Evolutionary conservation across 306 rosid species (phyloP).

Genomic region (Pyrus betulifolia): DNA sequence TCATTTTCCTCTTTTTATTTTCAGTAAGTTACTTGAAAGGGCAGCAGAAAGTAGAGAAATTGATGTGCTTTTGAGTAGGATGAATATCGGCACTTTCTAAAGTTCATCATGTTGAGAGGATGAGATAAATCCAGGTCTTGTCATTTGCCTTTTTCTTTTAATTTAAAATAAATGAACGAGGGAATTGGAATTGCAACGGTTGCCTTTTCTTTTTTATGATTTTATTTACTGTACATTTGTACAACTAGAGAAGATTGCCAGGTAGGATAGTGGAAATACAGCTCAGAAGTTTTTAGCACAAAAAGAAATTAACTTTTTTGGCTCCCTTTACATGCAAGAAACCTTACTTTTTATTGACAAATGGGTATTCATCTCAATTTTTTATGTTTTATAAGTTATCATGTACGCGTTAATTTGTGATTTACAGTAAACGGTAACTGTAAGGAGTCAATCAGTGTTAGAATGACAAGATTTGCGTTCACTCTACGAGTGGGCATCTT

Average conservation of each 20-base stretch:
- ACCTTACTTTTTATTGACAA: too few species aligned
- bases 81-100: background rate
- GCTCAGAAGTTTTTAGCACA: background rate
- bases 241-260: slow-evolving; percentile 11
- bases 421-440: too few species aligned
- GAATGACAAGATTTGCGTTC: background rate
- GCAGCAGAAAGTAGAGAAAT: background rate
- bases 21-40: background rate
- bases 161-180: background rate
- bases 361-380: background rate
- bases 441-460: too few species aligned
- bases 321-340: too few species aligned
- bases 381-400: too few species aligned
- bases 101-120: background rate
- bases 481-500: background rate
- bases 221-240: background rate
- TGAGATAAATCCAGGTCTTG: background rate
- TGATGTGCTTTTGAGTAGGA: background rate
- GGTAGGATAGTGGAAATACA: background rate
- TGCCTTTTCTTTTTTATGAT: background rate
- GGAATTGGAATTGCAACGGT: too few species aligned
- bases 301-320: too few species aligned
- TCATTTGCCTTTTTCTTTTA: background rate
- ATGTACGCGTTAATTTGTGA: too few species aligned
- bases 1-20: background rate